These are phyloP conservation scores for Globisporangium irregulare DNA, from an alignment of 352 stramenopile genomes.

Conservation along the genomic window DNA sequence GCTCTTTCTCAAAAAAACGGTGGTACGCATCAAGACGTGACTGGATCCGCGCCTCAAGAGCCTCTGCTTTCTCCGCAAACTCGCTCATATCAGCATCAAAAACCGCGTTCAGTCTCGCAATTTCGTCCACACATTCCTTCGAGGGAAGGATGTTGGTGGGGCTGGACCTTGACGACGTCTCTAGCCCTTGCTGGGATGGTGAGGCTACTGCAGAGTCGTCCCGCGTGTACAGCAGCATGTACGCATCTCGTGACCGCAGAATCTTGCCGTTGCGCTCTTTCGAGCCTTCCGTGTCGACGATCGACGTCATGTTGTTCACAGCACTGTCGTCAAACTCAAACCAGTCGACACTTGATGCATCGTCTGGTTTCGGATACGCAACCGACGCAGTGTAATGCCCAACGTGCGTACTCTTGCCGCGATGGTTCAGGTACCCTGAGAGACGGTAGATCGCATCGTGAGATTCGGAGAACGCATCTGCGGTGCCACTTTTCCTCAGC, in stretches of 20 bases:
- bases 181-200: neutral
- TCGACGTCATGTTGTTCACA: slow-evolving; percentile 48
- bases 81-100: slow-evolving; percentile 50
- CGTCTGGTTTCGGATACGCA: slow-evolving; percentile 37
- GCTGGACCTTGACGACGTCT: neutral
- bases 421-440: slow-evolving; percentile 78
- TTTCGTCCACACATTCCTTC: slow-evolving; percentile 34
- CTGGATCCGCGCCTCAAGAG: slow-evolving; percentile 50
- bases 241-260: slow-evolving; percentile 75
- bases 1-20: slow-evolving; percentile 53
- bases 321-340: slow-evolving; percentile 84
- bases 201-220: slow-evolving; percentile 21
- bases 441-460: slow-evolving; percentile 63
- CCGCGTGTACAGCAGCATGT: slow-evolving; percentile 84
- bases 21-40: slow-evolving; percentile 54
- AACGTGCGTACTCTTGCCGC: slow-evolving; percentile 75
- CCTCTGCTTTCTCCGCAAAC: slow-evolving; percentile 39
- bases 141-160: slow-evolving; percentile 21
- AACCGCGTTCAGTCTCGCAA: slow-evolving; percentile 46
- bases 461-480: slow-evolving; percentile 32
- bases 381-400: slow-evolving; percentile 87
- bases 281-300: slow-evolving; percentile 32
- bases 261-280: slow-evolving; percentile 53
- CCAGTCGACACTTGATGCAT: slow-evolving; percentile 37
- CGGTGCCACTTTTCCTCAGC: slow-evolving; percentile 40